Conservation (phyloP, 225 moss, liverwort and hornwort species). For the Climacium dendroides region DNA sequence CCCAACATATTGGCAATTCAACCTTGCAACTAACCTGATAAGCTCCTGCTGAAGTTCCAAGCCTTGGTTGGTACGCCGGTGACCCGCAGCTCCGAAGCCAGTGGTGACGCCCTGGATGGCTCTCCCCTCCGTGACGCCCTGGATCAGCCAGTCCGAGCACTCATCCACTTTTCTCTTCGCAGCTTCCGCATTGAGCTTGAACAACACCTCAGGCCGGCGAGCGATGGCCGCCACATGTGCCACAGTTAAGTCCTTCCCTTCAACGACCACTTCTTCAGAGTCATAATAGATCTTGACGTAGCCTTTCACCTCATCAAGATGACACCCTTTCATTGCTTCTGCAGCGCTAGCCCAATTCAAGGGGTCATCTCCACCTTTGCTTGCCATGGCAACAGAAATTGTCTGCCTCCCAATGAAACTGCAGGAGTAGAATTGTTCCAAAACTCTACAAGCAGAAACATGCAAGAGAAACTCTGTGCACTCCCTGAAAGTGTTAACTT, state of each 20-base stretch:
- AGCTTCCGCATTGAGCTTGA: constrained; percentile 3
- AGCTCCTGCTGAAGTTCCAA: constrained; percentile 29
- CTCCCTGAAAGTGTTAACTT: neutral
- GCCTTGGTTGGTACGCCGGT: constrained; percentile 25
- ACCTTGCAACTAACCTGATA: constrained; percentile 4
- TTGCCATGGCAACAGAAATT: neutral
- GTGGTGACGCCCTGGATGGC: constrained; percentile 38
- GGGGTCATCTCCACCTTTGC: neutral
- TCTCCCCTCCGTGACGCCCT: constrained; percentile 7
- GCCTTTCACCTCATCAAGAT: constrained; percentile 23
- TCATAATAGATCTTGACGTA: neutral
- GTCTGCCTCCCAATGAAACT: neutral
- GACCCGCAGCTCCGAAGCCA: constrained; percentile 19
- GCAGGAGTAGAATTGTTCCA: neutral
- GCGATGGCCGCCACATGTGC: constrained; percentile 31
- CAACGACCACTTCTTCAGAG: neutral
- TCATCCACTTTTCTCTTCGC: constrained; percentile 27
- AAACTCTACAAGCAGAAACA: neutral
- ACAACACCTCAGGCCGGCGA: constrained; percentile 15
- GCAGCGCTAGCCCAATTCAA: constrained; percentile 18
- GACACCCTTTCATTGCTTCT: constrained; percentile 8
- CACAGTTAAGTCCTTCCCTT: constrained; percentile 18
- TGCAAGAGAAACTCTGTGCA: no score
- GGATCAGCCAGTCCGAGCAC: constrained; percentile 14
- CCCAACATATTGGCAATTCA: neutral